Evolutionary conservation across 2,329 filamentous ascomycete species (phyloP).

Genomic region (Biscogniauxia mediterranea): DNA sequence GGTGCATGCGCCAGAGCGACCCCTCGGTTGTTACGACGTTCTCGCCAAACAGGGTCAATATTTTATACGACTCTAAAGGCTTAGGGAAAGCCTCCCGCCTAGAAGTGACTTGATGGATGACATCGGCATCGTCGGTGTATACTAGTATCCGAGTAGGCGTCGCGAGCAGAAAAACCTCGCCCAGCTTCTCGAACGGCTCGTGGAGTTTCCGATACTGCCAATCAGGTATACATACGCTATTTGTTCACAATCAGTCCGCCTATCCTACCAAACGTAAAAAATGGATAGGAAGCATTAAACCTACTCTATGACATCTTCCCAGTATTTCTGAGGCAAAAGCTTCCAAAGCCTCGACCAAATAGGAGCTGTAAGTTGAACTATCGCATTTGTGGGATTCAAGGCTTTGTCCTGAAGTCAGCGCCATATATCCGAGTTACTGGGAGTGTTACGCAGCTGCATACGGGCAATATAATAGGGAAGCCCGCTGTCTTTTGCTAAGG

Average conservation of each 20-base stretch:
- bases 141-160: conserved; percentile 53
- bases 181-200: conserved; percentile 55
- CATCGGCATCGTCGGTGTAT: conserved; percentile 61
- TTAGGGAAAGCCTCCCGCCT: conserved; percentile 72
- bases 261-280: background rate
- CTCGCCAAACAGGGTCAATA: conserved; percentile 64
- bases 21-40: conserved; percentile 74
- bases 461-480: conserved; percentile 53
- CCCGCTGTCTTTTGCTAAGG: conserved; percentile 48
- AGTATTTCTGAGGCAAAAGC: conserved; percentile 49
- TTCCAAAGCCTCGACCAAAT: conserved; percentile 57
- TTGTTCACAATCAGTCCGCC: background rate
- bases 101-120: conserved; percentile 62
- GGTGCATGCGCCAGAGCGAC: conserved; percentile 66
- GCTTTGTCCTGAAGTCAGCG: conserved; percentile 36
- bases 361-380: conserved; percentile 54
- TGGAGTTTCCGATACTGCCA: conserved; percentile 56
- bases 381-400: conserved; percentile 46
- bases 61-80: conserved; percentile 57
- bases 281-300: conserved; percentile 25
- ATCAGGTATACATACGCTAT: conserved; percentile 49
- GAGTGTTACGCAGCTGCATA: conserved; percentile 35
- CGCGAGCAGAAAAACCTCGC: conserved; percentile 63
- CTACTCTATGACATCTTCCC: conserved; percentile 60
- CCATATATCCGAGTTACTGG: background rate